Conservation (phyloP, 1,139 yeast genomes). For the Magnusiomyces ingens region DNA sequence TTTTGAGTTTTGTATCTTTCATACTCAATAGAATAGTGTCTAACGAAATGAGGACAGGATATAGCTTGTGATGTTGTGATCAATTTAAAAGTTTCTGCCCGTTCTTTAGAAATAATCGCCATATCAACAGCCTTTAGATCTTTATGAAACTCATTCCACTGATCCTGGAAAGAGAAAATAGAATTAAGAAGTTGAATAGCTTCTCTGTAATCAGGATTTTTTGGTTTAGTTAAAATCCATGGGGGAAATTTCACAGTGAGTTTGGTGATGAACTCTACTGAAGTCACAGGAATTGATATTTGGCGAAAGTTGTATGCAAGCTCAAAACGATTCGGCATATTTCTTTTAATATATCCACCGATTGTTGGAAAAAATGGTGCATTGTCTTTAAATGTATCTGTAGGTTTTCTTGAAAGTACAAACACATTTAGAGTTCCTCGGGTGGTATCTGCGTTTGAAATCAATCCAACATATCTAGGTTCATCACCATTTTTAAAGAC, state of each 20-base stretch:
- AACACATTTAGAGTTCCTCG: background rate
- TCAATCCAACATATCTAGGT: conserved; percentile 46
- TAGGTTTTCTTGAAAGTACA: background rate
- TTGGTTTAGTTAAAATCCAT: background rate
- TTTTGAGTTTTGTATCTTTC: conserved; percentile 42
- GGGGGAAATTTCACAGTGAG: conserved; percentile 42
- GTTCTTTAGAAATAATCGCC: conserved; percentile 31
- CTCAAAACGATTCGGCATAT: conserved; percentile 28
- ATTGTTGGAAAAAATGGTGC: conserved; percentile 50
- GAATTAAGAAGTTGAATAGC: conserved; percentile 40
- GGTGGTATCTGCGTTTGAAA: conserved; percentile 5
- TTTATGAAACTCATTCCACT: conserved; percentile 39
- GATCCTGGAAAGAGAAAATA: conserved; percentile 39
- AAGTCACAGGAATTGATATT: conserved; percentile 42
- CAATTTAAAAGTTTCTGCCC: conserved; percentile 37
- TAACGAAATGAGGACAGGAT: conserved; percentile 37
- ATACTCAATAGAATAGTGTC: conserved; percentile 44
- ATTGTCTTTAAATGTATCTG: conserved; percentile 19
- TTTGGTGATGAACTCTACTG: conserved; percentile 47
- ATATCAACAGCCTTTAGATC: conserved; percentile 9
- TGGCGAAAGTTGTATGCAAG: conserved; percentile 27
- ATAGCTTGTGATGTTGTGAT: conserved; percentile 32
- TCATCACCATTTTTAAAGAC: conserved; percentile 47
- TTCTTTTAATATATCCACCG: conserved; percentile 29
- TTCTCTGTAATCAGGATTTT: conserved; percentile 31